Evolutionary conservation across 331 rosid species (phyloP).

Genomic region (Malus hybrid): DNA sequence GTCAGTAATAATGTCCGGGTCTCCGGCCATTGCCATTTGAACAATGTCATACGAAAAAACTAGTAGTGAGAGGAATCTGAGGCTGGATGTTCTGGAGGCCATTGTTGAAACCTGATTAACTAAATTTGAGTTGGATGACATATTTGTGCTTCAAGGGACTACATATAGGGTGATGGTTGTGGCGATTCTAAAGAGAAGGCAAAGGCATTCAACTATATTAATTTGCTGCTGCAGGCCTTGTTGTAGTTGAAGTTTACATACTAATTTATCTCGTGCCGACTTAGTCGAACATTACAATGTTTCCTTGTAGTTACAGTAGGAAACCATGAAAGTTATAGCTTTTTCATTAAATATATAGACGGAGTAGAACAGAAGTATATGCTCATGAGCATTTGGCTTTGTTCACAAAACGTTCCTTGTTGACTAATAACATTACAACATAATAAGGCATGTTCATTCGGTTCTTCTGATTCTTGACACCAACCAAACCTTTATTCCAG

Average conservation of each 20-base stretch:
- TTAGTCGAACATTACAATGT: neutral
- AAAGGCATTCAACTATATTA: neutral
- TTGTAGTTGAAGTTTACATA: too few species aligned
- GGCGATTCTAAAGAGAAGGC: neutral
- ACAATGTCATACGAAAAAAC: neutral
- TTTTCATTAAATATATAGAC: too few species aligned
- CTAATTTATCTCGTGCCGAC: neutral
- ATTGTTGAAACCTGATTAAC: neutral
- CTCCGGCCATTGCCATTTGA: too few species aligned
- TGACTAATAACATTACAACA: too few species aligned
- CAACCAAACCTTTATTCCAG: too few species aligned
- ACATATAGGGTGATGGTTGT: neutral
- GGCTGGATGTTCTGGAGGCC: neutral
- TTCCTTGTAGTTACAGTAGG: neutral
- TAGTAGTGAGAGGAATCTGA: slow-evolving; percentile 4
- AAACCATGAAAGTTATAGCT: neutral
- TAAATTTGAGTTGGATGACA: neutral
- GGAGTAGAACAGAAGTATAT: too few species aligned
- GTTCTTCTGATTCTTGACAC: too few species aligned
- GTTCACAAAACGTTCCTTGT: too few species aligned
- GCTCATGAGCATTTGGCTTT: neutral
- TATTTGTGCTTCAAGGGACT: neutral
- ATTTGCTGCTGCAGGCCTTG: neutral
- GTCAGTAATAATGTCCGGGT: too few species aligned
- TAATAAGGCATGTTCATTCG: too few species aligned